phyloP scores from a whole-genome alignment of 495 filamentous ascomycete genomes.

The Gamarada debralockiae region DNA sequence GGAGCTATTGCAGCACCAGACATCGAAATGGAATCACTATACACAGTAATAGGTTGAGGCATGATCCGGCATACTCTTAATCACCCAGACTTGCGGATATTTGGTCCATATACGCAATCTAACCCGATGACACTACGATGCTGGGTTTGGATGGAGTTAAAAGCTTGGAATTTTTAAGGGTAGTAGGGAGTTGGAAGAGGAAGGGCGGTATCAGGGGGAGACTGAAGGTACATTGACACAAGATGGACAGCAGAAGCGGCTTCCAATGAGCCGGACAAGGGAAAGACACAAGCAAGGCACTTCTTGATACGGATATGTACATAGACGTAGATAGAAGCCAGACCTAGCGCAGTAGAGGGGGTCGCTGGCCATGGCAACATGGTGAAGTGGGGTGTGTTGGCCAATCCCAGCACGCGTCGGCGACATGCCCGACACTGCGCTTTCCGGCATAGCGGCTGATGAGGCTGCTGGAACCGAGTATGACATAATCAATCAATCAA shows the following conservation, averaged over 20 bases:
- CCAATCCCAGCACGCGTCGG: no score
- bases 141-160: conserved; percentile 12
- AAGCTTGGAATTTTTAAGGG: conserved; percentile 6
- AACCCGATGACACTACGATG: conserved; percentile 8
- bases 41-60: conserved; percentile 10
- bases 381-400: conserved; percentile 1
- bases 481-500: no score
- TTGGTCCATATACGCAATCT: conserved; percentile 11
- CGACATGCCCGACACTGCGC: no score
- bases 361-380: conserved; percentile 11
- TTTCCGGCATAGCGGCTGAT: no score
- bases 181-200: conserved; percentile 7
- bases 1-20: neutral
- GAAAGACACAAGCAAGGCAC: conserved; percentile 15
- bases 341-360: conserved; percentile 8
- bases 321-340: conserved; percentile 15
- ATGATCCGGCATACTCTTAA: conserved; percentile 8
- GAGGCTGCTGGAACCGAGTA: no score
- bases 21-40: conserved; percentile 10
- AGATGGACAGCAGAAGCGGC: conserved; percentile 18
- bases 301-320: conserved; percentile 17
- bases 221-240: conserved; percentile 15
- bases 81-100: conserved; percentile 6
- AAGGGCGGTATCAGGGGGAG: conserved; percentile 9
- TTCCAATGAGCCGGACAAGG: conserved; percentile 12